phyloP scores from a whole-genome alignment of 352 stramenopile species.

The Phytophthora podocarpi region DNA sequence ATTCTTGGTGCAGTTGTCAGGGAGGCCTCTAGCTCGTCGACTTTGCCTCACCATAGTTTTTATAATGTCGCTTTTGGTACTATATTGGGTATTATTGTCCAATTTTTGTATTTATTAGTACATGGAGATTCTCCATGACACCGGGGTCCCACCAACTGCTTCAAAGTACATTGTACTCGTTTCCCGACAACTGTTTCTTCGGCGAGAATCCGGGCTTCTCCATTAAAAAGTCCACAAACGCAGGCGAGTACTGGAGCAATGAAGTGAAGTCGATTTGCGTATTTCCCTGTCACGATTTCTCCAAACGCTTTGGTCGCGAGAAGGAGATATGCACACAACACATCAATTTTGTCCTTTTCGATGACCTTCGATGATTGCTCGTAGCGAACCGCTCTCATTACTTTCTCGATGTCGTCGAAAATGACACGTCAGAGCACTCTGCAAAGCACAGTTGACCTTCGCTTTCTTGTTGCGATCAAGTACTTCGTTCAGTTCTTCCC shows the following conservation, averaged over 20 bases:
- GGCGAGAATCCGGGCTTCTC: conserved; percentile 26
- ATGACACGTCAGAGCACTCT: conserved; percentile 25
- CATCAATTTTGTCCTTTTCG: conserved; percentile 23
- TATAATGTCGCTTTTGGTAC: no score
- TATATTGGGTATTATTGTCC: no score
- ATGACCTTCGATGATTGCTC: conserved; percentile 19
- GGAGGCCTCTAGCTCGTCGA: no score
- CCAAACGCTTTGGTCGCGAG: conserved; percentile 23
- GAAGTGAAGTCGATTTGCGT: conserved; percentile 30
- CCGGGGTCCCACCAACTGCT: no score
- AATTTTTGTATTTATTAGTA: no score
- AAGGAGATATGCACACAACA: conserved; percentile 24
- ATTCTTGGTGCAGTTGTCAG: conserved; percentile 33
- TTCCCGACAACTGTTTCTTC: conserved; percentile 35
- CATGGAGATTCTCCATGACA: no score
- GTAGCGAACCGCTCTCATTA: conserved; percentile 18
- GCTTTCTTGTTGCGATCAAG: conserved; percentile 25
- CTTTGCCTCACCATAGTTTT: no score
- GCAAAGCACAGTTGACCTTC: conserved; percentile 20
- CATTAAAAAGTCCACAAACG: conserved; percentile 31
- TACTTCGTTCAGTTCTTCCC: conserved; percentile 28
- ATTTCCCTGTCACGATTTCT: conserved; percentile 5
- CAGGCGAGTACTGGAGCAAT: conserved; percentile 29
- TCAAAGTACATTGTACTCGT: no score
- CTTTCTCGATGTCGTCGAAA: conserved; percentile 18